These are phyloP conservation scores for Lavandula angustifolia DNA, from an alignment of 257 asterid genomes.

Conservation along the genomic window DNA sequence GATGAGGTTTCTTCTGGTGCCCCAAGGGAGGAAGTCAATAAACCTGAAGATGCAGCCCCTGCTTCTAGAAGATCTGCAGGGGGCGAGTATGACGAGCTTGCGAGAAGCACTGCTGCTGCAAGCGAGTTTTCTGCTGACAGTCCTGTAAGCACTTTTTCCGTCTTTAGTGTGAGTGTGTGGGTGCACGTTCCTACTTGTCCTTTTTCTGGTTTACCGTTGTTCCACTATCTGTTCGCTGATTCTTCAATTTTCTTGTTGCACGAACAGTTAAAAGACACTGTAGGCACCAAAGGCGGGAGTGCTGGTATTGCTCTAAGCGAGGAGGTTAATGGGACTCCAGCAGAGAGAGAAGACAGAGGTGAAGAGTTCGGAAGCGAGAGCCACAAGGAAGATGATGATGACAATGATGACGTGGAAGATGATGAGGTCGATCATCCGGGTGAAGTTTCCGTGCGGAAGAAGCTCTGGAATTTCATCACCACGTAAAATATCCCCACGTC, in stretches of 20 bases:
- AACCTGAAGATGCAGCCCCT: slow-evolving; percentile 37
- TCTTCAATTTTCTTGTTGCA: slow-evolving; percentile 26
- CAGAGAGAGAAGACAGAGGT: slow-evolving; percentile 32
- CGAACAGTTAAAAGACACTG: slow-evolving; percentile 51
- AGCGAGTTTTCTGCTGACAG: slow-evolving; percentile 69
- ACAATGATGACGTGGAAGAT: slow-evolving; percentile 44
- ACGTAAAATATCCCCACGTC: slow-evolving; percentile 44
- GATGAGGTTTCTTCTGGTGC: slow-evolving; percentile 38
- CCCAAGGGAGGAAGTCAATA: slow-evolving; percentile 45
- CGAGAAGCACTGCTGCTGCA: slow-evolving; percentile 45
- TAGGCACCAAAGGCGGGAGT: slow-evolving; percentile 36
- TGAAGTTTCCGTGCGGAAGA: slow-evolving; percentile 85
- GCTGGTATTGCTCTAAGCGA: slow-evolving; percentile 46
- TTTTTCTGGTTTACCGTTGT: neutral
- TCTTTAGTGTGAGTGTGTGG: neutral
- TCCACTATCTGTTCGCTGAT: neutral
- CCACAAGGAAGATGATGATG: slow-evolving; percentile 42
- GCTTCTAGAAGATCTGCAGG: slow-evolving; percentile 34
- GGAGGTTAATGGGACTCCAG: slow-evolving; percentile 63
- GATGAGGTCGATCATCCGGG: slow-evolving; percentile 82
- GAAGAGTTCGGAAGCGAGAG: slow-evolving; percentile 45
- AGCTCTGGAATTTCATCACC: slow-evolving; percentile 88
- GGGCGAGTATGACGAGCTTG: slow-evolving; percentile 45
- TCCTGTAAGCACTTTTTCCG: slow-evolving; percentile 43
- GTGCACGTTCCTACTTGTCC: neutral